phyloP scores from a whole-genome alignment of 2,329 filamentous ascomycete genomes.

The Trichoderma endophyticum region DNA sequence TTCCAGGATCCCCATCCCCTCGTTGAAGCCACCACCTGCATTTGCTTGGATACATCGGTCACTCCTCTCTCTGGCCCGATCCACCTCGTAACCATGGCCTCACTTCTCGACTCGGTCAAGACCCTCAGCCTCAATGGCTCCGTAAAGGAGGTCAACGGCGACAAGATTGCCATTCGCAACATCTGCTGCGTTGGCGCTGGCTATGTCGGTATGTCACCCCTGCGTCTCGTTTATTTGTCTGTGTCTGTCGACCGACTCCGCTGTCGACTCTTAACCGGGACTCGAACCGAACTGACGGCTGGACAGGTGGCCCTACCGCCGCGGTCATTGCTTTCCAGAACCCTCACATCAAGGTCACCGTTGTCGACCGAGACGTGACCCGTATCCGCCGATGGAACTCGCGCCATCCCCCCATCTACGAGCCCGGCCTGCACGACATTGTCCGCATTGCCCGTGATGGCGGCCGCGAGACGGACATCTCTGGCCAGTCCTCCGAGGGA shows the following conservation, averaged over 20 bases:
- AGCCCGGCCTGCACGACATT: constrained; percentile 67
- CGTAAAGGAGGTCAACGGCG: constrained; percentile 30
- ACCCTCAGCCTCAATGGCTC: constrained; percentile 35
- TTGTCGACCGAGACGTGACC: constrained; percentile 66
- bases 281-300: background rate
- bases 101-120: constrained; percentile 31
- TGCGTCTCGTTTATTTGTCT: background rate
- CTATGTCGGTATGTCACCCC: constrained; percentile 62
- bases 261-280: background rate
- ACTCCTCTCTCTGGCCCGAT: constrained; percentile 12
- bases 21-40: background rate
- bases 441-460: constrained; percentile 63
- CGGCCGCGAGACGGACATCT: constrained; percentile 42
- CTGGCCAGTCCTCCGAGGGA: constrained; percentile 36
- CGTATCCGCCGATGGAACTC: constrained; percentile 74
- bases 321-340: constrained; percentile 73
- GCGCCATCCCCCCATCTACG: constrained; percentile 69
- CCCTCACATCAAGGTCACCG: constrained; percentile 65
- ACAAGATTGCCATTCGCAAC: constrained; percentile 45
- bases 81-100: constrained; percentile 23
- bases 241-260: background rate
- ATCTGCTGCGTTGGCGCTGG: constrained; percentile 74
- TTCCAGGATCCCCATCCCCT: constrained; percentile 16
- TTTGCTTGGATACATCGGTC: constrained; percentile 1
- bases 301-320: constrained; percentile 67